phyloP scores from a whole-genome alignment of 2,329 filamentous ascomycete genomes.

The Alternaria sp. region DNA sequence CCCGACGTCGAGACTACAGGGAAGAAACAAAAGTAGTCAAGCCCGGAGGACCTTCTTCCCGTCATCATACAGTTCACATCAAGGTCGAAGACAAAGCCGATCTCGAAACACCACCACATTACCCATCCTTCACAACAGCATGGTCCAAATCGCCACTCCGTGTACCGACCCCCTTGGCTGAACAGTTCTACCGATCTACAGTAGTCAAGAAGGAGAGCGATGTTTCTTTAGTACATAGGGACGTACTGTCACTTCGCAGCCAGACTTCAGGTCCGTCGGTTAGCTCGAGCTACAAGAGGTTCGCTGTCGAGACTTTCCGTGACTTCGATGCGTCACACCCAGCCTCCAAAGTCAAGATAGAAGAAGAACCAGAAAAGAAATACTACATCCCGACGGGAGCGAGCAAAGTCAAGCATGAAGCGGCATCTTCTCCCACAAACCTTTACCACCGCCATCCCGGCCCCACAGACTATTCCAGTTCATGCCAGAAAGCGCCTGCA shows the following conservation, averaged over 20 bases:
- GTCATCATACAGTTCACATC: neutral
- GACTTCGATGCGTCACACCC: neutral
- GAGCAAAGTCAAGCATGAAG: neutral
- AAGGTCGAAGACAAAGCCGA: neutral
- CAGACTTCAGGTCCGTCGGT: neutral
- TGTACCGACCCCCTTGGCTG: neutral
- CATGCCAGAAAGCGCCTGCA: neutral
- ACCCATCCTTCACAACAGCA: neutral
- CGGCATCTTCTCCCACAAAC: neutral
- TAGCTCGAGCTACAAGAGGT: neutral
- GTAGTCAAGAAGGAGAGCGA: neutral
- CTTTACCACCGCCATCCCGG: neutral
- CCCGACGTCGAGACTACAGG: neutral
- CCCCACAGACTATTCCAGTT: neutral
- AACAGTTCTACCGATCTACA: neutral
- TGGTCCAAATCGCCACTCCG: neutral
- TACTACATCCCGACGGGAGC: neutral
- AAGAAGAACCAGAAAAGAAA: neutral
- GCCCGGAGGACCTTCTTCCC: neutral
- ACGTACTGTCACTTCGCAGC: neutral
- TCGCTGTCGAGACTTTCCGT: constrained; percentile 19
- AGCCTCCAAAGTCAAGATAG: neutral
- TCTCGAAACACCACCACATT: neutral
- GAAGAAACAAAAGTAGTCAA: neutral
- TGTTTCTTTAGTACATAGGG: neutral